These are phyloP conservation scores for Boletus pseudopeckii DNA, from an alignment of 768 basidiomycete species.

Conservation along the genomic window DNA sequence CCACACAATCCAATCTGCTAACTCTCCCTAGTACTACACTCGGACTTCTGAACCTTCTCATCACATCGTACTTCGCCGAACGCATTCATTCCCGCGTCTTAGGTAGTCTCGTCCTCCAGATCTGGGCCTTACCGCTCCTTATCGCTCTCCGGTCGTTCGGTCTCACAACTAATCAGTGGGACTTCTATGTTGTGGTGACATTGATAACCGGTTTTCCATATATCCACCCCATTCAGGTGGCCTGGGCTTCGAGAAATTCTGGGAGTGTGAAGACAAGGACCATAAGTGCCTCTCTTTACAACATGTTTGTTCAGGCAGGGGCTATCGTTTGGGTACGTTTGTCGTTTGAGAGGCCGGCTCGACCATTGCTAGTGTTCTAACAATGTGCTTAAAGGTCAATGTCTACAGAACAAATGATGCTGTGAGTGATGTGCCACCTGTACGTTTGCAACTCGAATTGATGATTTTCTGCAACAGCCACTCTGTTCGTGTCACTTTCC, in stretches of 20 bases:
- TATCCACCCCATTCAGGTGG: constrained; percentile 42
- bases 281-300: constrained; percentile 9
- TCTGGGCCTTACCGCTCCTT: constrained; percentile 64
- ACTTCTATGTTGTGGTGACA: constrained; percentile 50
- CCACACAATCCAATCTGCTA: constrained; percentile 59
- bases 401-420: constrained; percentile 54
- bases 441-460: background rate
- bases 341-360: too few species aligned
- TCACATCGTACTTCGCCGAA: constrained; percentile 50
- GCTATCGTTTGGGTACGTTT: too few species aligned
- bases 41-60: constrained; percentile 48
- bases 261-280: constrained; percentile 55
- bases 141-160: constrained; percentile 54
- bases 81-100: constrained; percentile 53
- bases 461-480: background rate
- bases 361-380: constrained; percentile 4
- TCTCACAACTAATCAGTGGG: constrained; percentile 49
- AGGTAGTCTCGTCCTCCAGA: constrained; percentile 49
- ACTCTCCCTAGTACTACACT: constrained; percentile 56
- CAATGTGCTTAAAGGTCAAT: constrained; percentile 38
- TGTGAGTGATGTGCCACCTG: constrained; percentile 18
- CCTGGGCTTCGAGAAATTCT: constrained; percentile 60
- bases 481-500: background rate
- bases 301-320: too few species aligned
- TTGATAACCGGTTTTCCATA: constrained; percentile 55